Base-by-base conservation (phyloP, 2,329 filamentous ascomycete species). In the Pseudopyrenochaeta lycopersici region DNA sequence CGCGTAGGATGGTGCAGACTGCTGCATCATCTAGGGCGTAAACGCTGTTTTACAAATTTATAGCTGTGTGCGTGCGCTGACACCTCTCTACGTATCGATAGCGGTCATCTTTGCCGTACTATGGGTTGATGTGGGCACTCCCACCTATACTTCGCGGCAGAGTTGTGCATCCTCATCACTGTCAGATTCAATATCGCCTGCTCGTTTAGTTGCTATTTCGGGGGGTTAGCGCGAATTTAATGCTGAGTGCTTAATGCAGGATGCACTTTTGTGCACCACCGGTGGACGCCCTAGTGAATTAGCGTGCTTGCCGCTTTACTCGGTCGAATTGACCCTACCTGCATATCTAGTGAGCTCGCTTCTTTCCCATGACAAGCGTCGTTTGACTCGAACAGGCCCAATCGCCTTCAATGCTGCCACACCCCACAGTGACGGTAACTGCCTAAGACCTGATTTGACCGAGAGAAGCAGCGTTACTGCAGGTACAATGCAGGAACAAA, bases 401-500 rank as follows among this genome's bases (percentile, higher is more conserved):
- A 71, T 72, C 52, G 59, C 53, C 50, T 44, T 50, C 45, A 54
- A 46, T 40, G 54, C 47, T 52, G 54, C 50, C 46, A 44, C 50
- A 56, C 63, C 68, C 71, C 72, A 74, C 70, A 73, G 55, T 64
- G 59, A 65, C 62, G 63, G 60, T 60, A 56, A 47, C 15, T 38
- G 40, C 49, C 55, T 53, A 53, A 36, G 32, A 51, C 58, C 56
- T 57, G 47, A 60, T 67, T 27, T 64, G 54, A 60, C 54, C 55
- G 48, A 63, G 53, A 55, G 54, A 56, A 51, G 47, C 52, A 60
- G 60, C 59, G 58, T 74, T 74, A 76, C 64, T 69, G 75, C 75
- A 77, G 75, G 75, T 71, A 76, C 75, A 62, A 56, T 60, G 53
- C 56, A 61, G 53, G 56, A 63, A 63, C 56, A 58, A 58, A 56